phyloP scores from a whole-genome alignment of 148 eudicot genomes.

The Heliamphora exappendiculata region DNA sequence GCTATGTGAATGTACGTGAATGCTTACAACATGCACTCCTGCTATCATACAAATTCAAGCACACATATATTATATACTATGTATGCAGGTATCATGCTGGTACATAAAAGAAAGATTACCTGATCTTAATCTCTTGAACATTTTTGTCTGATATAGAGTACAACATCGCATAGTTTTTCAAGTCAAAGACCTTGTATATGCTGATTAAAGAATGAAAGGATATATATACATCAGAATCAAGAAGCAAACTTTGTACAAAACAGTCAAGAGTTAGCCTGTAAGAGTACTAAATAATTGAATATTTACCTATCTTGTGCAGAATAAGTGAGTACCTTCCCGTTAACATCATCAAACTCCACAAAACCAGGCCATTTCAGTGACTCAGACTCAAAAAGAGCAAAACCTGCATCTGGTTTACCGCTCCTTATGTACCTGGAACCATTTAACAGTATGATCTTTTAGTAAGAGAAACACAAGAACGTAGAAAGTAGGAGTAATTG shows the following conservation, averaged over 20 bases:
- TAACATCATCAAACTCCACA: conserved; percentile 98
- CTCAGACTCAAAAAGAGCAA: conserved; percentile 91
- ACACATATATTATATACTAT: background rate
- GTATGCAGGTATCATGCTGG: background rate
- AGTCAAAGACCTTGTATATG: conserved; percentile 82
- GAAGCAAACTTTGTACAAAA: background rate
- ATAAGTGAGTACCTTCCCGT: conserved; percentile 83
- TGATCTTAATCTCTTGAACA: conserved; percentile 94
- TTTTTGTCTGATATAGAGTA: conserved; percentile 91
- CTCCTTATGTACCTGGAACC: conserved; percentile 67
- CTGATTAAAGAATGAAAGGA: conserved; percentile 24
- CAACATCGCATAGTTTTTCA: conserved; percentile 88
- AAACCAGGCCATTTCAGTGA: conserved; percentile 98
- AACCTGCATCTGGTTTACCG: conserved; percentile 95
- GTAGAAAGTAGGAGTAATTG: background rate
- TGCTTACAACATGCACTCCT: background rate
- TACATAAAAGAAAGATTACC: conserved; percentile 30
- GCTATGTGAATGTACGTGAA: background rate
- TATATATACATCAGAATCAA: background rate
- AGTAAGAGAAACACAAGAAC: background rate
- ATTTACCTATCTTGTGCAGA: conserved; percentile 79
- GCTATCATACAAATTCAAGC: background rate
- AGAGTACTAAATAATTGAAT: background rate
- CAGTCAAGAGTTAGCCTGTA: background rate
- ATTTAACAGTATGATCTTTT: background rate